Evolutionary conservation across 2,329 filamentous ascomycete species (phyloP).

Genomic region (Sporothrix brunneoviolacea): DNA sequence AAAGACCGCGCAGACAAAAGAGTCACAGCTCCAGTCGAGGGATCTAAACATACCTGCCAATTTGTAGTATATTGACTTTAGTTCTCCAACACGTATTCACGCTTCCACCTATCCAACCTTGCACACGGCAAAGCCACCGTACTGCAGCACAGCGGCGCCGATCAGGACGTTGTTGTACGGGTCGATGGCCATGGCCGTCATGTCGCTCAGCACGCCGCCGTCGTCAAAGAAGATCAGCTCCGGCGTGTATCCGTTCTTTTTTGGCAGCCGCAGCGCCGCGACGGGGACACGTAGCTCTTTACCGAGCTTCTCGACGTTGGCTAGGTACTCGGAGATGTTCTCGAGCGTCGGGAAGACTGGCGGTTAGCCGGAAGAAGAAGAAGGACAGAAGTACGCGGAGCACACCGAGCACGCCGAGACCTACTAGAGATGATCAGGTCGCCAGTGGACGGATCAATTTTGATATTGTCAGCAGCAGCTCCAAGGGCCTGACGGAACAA

Average conservation of each 20-base stretch:
- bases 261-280: neutral
- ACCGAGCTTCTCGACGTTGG: conserved; percentile 8
- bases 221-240: conserved; percentile 8
- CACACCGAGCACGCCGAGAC: too few relatives aligned
- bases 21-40: too few relatives aligned
- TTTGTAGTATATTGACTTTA: too few relatives aligned
- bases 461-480: conserved; percentile 7
- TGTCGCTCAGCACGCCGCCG: conserved; percentile 8
- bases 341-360: conserved; percentile 8
- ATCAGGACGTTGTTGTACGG: neutral
- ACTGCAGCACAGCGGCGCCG: conserved; percentile 4
- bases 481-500: conserved; percentile 4
- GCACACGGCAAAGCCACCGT: conserved; percentile 10
- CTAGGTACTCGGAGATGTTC: conserved; percentile 6
- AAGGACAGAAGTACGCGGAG: too few relatives aligned
- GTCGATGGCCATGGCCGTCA: conserved; percentile 10
- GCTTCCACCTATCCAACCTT: too few relatives aligned
- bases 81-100: too few relatives aligned
- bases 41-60: too few relatives aligned
- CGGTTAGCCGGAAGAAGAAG: neutral
- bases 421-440: neutral
- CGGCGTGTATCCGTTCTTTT: neutral
- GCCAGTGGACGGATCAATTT: neutral
- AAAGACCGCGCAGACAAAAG: too few relatives aligned
- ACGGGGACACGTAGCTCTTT: conserved; percentile 1